Evolutionary conservation across 2,329 filamentous ascomycete species (phyloP), one percentile per base, ranked within the genome.

Genomic region (Penicillium sp.): DNA sequence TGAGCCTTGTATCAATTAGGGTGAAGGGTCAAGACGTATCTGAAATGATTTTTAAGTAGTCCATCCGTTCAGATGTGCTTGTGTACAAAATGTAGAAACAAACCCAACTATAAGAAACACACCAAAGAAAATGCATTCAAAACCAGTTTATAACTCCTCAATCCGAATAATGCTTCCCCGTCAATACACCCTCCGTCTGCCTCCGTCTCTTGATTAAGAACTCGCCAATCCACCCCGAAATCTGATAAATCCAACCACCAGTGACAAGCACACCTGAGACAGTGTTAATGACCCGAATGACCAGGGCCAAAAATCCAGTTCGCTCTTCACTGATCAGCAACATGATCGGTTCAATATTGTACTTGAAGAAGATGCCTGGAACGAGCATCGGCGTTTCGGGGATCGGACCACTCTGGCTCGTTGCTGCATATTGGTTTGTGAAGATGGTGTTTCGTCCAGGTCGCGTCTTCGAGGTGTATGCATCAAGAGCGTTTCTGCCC

Each of bases 341-440:
- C 70, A 94, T 77, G 64, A 99, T 92, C 1, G 94, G 94, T 79
- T 99, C 94, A 64, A 99, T 96, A 70, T 97, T 93, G 76, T 95
- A 99, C 77, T 97, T 99, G 82, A 99, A 89, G 71, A 97, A 99
- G 57, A 99, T 85, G 29, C 94, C 94, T 0, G 94, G 94, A 0
- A 96, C 83, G 53, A 78, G 76, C 56, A 69, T 65, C 0, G 69
- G 68, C 62, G 79, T 85, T 65, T 95, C 88, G 49, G 80, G 77
- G n/a, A 74, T 57, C 2, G 53, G 39, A 65, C 86, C 84, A 63
- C 83, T 87, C 77, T 97, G 92, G 68, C 92, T 90, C 0, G 92
- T 97, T 0, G 96, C 94, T 54, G 93, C 94, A 77, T 99, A 99
- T 74, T 99, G 94, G 79, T 99, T 99, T 15, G 94, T 97, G 73